A percentile compares a stretch with the other conserved stretches of the same genome.
These are phyloP conservation scores for Williopsis jadinii DNA, from an alignment of 1,139 yeast species.

Conservation along the genomic window DNA sequence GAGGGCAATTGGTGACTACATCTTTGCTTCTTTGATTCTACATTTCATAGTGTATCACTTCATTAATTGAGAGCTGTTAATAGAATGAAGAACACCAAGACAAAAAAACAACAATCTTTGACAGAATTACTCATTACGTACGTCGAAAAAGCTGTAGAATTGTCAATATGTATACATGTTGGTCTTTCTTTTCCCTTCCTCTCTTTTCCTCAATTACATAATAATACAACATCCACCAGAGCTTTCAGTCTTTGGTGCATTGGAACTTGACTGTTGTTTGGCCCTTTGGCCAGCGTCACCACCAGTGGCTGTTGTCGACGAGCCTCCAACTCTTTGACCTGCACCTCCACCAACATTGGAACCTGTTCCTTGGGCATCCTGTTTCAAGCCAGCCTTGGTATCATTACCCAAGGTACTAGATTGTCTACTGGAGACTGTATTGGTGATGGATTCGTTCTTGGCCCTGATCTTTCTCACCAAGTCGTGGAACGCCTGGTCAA, in stretches of 20 bases:
- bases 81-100: too few relatives aligned
- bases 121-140: too few relatives aligned
- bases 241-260: constrained; percentile 6
- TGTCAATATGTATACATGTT: too few relatives aligned
- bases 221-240: constrained; percentile 26
- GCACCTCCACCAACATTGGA: too few relatives aligned
- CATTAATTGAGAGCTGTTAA: constrained; percentile 46
- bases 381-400: too few relatives aligned
- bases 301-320: constrained; percentile 2
- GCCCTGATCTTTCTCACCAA: constrained; percentile 61
- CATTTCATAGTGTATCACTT: constrained; percentile 90
- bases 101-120: too few relatives aligned
- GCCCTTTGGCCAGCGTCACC: constrained; percentile 1
- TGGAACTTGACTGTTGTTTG: constrained; percentile 6
- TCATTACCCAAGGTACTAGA: background rate
- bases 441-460: constrained; percentile 19
- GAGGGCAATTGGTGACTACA: constrained; percentile 82
- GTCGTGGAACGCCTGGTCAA: constrained; percentile 83
- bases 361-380: too few relatives aligned
- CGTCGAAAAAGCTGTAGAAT: too few relatives aligned
- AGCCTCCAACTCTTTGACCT: too few relatives aligned
- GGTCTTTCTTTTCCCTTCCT: background rate
- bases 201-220: constrained; percentile 6
- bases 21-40: constrained; percentile 79
- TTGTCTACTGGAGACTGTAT: background rate